A percentile compares a stretch with the other conserved stretches of the same genome.
Conservation (phyloP, 352 stramenopile species). For the Phytophthora idaei region DNA sequence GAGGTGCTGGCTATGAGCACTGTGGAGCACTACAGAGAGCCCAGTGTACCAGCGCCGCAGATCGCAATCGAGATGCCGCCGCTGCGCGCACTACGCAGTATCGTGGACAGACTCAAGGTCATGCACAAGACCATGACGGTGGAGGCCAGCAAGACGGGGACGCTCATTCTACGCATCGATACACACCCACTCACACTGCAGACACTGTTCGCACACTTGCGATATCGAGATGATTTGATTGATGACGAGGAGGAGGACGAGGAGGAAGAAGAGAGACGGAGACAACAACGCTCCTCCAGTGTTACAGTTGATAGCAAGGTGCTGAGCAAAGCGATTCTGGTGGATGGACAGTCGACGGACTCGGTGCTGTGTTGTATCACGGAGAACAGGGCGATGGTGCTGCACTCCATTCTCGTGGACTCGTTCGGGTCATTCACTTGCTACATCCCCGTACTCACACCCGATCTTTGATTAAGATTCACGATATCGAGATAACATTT, state of each 20-base stretch:
- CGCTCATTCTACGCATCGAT: constrained; percentile 74
- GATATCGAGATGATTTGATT: constrained; percentile 77
- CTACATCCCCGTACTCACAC: constrained; percentile 79
- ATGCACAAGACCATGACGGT: constrained; percentile 82
- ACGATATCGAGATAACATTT: not conserved
- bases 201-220: constrained; percentile 78
- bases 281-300: constrained; percentile 43
- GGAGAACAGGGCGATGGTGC: constrained; percentile 78
- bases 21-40: constrained; percentile 75
- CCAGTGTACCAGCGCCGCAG: constrained; percentile 74
- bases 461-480: constrained; percentile 38
- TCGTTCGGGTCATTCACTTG: constrained; percentile 84
- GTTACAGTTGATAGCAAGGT: constrained; percentile 84
- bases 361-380: constrained; percentile 83
- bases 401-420: constrained; percentile 81
- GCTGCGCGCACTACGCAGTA: constrained; percentile 61
- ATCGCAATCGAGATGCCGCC: constrained; percentile 86
- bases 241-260: constrained; percentile 48
- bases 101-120: constrained; percentile 73
- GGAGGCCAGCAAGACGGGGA: constrained; percentile 72
- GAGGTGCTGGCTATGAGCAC: constrained; percentile 77
- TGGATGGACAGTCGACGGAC: constrained; percentile 71
- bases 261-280: constrained; percentile 30
- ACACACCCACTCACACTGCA: constrained; percentile 72
- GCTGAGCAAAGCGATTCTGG: constrained; percentile 76